Percentiles rank a stretch among this genome's conserved stretches.
phyloP scores from a whole-genome alignment of 257 asterid genomes.

The Solanum microdontum region DNA sequence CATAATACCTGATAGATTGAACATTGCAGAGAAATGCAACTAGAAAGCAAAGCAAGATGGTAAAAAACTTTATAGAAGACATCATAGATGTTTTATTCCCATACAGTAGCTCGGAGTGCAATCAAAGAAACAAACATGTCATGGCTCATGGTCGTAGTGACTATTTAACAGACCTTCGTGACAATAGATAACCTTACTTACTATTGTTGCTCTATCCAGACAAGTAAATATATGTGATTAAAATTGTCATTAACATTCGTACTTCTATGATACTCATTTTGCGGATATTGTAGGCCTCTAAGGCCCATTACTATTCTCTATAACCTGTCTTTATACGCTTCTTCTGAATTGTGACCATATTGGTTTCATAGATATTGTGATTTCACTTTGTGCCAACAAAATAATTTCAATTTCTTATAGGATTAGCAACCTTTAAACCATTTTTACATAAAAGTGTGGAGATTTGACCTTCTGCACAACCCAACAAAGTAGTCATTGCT shows the following conservation, averaged over 20 bases:
- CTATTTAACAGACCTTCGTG: too few species aligned
- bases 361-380: background rate
- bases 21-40: too few species aligned
- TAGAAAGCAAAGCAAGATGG: conserved; percentile 12
- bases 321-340: background rate
- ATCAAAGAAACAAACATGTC: too few species aligned
- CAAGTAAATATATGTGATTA: too few species aligned
- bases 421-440: background rate
- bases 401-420: background rate
- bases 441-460: background rate
- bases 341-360: background rate
- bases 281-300: background rate
- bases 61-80: conserved; percentile 50
- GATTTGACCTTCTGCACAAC: background rate
- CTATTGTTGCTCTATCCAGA: too few species aligned
- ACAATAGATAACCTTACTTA: too few species aligned
- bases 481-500: background rate
- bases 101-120: conserved; percentile 20
- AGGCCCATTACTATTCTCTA: background rate
- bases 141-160: too few species aligned
- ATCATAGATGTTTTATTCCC: conserved; percentile 30
- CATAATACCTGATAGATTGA: too few species aligned
- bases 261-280: background rate
- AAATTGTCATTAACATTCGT: too few species aligned
- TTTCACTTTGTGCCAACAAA: background rate